Evolutionary conservation across 2,329 filamentous ascomycete species (phyloP), one percentile per base, ranked within the genome.

Genomic region (Chaetomiaceae sp.): DNA sequence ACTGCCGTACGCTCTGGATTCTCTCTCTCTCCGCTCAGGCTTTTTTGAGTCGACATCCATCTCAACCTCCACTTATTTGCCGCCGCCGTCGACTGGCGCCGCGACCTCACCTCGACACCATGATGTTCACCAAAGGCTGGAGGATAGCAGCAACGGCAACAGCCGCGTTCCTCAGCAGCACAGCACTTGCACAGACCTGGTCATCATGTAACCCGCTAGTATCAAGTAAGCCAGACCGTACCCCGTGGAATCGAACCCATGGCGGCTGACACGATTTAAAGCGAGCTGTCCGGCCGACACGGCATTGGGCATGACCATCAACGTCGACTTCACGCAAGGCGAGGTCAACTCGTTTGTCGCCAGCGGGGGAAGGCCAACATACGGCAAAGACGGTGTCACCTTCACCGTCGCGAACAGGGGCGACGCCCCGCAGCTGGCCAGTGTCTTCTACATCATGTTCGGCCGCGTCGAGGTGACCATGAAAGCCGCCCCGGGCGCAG

Each of bases 391-490:
- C 66, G 94, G 94, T 54, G 91, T 81, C 23, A 81, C 81, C 14
- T 95, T 99, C 68, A 90, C 89, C 23, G 85, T 99, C 48, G 72
- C 82, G 48, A 75, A 84, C 65, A 78, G 84, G 46, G 91, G 92
- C 53, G 89, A 99, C 66, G 82, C 90, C 3, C 94, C 94, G 0
- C 87, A 92, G 68, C 81, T 99, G 56, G 80, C 80, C 59, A 95
- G 90, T 56, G 82, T 94, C 64, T 97, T 95, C 81, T 97, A 96
- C 77, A 96, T 99, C 74, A 97, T 99, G 94, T 99, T 96, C 69
- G 94, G 94, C 61, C 87, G 86, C 58, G 88, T 96, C 66, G 87
- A 95, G 60, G 82, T 91, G 61, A 85, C 82, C 29, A 79, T 96
- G 75, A 91, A 92, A 72, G 84, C 89, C 23, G 90, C 94, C 9